phyloP scores from a whole-genome alignment of 352 stramenopile genomes.

The Peronospora farinosa region DNA sequence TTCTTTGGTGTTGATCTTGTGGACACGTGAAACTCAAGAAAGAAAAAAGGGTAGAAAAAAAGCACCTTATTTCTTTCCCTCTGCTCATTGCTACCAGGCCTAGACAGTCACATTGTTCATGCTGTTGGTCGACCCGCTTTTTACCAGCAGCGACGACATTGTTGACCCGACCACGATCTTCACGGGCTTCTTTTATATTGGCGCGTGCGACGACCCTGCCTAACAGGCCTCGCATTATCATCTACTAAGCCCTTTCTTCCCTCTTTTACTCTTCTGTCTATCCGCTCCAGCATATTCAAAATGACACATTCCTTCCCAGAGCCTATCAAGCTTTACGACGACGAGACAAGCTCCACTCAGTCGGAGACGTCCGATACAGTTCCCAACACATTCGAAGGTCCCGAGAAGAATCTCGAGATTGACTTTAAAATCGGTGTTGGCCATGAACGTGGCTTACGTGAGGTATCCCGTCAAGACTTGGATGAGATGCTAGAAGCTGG shows the following conservation, averaged over 20 bases:
- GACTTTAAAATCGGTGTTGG: constrained; percentile 84
- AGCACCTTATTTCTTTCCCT: constrained; percentile 13
- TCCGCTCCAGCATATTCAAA: background rate
- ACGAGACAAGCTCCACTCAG: constrained; percentile 72
- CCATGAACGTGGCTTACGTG: constrained; percentile 84
- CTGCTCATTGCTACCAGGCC: constrained; percentile 13
- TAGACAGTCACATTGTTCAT: constrained; percentile 56
- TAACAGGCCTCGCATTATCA: constrained; percentile 46
- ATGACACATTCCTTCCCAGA: constrained; percentile 62
- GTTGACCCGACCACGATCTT: constrained; percentile 85
- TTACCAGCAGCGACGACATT: constrained; percentile 77
- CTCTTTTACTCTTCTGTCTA: background rate
- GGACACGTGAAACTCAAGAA: constrained; percentile 7
- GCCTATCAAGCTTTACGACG: constrained; percentile 55
- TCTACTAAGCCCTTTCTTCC: background rate
- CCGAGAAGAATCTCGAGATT: constrained; percentile 96
- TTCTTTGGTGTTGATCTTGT: too few species aligned
- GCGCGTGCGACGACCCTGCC: constrained; percentile 83
- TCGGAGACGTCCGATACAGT: constrained; percentile 53
- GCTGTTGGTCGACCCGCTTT: constrained; percentile 65
- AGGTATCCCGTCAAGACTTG: constrained; percentile 81
- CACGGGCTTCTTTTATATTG: constrained; percentile 88
- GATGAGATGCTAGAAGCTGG: constrained; percentile 92
- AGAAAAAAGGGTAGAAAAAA: constrained; percentile 20
- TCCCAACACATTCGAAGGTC: constrained; percentile 93